A percentile compares a stretch with the other conserved stretches of the same genome.
phyloP scores from a whole-genome alignment of 148 eudicot genomes.

The Rhododendron simsii region DNA sequence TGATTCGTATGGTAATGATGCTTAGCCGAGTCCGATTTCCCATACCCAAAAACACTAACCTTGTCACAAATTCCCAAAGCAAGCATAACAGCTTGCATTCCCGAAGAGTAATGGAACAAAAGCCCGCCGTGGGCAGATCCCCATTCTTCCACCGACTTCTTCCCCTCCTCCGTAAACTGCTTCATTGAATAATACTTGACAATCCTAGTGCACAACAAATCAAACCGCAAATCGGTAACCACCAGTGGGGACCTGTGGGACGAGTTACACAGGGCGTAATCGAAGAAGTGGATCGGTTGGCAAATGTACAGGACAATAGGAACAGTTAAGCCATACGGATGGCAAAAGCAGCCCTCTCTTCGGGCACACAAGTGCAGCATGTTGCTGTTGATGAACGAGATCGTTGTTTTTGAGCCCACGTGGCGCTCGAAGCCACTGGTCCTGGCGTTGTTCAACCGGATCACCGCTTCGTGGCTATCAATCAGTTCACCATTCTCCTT shows the following conservation, averaged over 20 bases:
- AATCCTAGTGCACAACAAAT: conserved; percentile 56
- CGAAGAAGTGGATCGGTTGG: conserved; percentile 81
- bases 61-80: conserved; percentile 76
- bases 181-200: conserved; percentile 90
- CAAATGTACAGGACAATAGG: conserved; percentile 82
- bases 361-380: conserved; percentile 72
- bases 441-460: conserved; percentile 80
- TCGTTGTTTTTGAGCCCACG: conserved; percentile 67
- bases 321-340: conserved; percentile 65
- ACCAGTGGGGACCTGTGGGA: conserved; percentile 62
- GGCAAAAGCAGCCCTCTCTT: conserved; percentile 67
- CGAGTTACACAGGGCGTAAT: conserved; percentile 64
- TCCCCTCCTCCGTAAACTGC: conserved; percentile 35
- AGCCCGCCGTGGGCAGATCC: conserved; percentile 57
- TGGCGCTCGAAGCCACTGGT: conserved; percentile 31
- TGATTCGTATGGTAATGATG: conserved; percentile 93
- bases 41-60: conserved; percentile 79
- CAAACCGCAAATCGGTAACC: conserved; percentile 65
- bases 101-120: conserved; percentile 90
- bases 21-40: conserved; percentile 56
- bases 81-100: conserved; percentile 87
- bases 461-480: conserved; percentile 67
- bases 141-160: conserved; percentile 57
- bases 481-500: conserved; percentile 48
- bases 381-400: conserved; percentile 85